phyloP scores from a whole-genome alignment of 2,329 filamentous ascomycete species.

The Aphanoascus verrucosus region DNA sequence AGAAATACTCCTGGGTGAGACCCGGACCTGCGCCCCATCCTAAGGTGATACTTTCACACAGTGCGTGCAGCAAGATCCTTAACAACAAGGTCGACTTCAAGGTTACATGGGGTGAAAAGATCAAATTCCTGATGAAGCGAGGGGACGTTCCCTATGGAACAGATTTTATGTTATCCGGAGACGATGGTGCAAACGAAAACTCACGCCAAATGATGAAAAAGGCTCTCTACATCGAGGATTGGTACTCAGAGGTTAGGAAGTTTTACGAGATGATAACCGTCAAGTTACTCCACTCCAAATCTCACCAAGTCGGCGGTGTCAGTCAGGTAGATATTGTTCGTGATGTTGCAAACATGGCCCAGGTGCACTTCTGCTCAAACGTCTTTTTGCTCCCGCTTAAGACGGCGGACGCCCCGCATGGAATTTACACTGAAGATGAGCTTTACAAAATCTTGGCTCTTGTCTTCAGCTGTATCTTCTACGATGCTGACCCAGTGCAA shows the following conservation, averaged over 20 bases:
- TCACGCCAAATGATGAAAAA: slow-evolving; percentile 18
- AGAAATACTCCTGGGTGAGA: slow-evolving; percentile 19
- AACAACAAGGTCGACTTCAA: slow-evolving; percentile 19
- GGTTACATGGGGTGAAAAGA: slow-evolving; percentile 19
- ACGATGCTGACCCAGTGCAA: slow-evolving; percentile 40
- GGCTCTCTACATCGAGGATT: slow-evolving; percentile 16
- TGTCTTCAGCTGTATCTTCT: slow-evolving; percentile 40
- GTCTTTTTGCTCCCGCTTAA: slow-evolving; percentile 21
- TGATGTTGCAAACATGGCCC: slow-evolving; percentile 20
- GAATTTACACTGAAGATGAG: slow-evolving; percentile 43
- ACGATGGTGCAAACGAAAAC: slow-evolving; percentile 14
- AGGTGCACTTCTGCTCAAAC: slow-evolving; percentile 20
- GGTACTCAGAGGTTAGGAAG: slow-evolving; percentile 14
- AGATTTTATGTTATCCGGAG: slow-evolving; percentile 20
- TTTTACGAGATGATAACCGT: slow-evolving; percentile 17
- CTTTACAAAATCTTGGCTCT: slow-evolving; percentile 42
- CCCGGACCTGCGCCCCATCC: slow-evolving; percentile 12
- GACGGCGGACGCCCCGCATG: slow-evolving; percentile 20
- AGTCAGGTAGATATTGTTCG: slow-evolving; percentile 21
- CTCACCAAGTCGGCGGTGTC: slow-evolving; percentile 37
- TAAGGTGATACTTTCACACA: slow-evolving; percentile 15
- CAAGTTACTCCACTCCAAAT: slow-evolving; percentile 22
- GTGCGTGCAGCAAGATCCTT: slow-evolving; percentile 16
- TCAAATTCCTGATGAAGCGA: slow-evolving; percentile 16
- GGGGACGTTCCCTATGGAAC: slow-evolving; percentile 18